Evolutionary conservation across 176 grass and related monocot genomes (phyloP).

Genomic region (Phragmites australis): DNA sequence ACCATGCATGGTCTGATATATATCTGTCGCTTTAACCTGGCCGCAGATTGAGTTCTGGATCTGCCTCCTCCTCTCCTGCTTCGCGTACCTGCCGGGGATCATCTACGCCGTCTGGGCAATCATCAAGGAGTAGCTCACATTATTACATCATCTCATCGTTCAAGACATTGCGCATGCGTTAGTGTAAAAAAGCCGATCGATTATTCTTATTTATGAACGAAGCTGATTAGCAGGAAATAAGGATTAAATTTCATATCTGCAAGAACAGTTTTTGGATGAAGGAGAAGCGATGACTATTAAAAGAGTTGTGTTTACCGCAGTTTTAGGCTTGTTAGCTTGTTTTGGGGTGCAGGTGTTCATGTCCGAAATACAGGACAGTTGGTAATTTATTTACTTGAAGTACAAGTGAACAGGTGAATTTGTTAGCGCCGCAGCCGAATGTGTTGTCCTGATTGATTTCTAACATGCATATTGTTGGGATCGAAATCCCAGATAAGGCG

Average conservation of each 20-base stretch:
- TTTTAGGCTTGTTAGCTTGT: not conserved
- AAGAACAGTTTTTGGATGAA: not conserved
- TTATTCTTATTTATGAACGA: too few species aligned
- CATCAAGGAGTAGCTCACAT: not conserved
- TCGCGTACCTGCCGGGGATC: conserved; percentile 40
- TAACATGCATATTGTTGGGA: too few species aligned
- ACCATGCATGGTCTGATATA: too few species aligned
- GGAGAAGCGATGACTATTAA: not conserved
- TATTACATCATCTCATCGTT: not conserved
- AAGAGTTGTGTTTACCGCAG: not conserved
- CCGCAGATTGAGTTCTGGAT: conserved; percentile 48
- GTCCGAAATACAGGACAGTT: not conserved
- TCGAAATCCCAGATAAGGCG: too few species aligned
- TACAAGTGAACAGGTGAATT: too few species aligned
- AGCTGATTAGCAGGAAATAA: too few species aligned
- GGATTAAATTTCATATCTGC: not conserved
- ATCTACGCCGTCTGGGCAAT: conserved; percentile 49
- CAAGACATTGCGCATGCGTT: not conserved
- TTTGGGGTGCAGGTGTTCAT: not conserved
- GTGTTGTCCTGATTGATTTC: too few species aligned
- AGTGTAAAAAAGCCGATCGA: too few species aligned
- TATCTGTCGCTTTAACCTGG: too few species aligned
- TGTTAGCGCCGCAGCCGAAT: too few species aligned
- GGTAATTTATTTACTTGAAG: too few species aligned
- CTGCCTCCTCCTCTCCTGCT: conserved; percentile 26